These are phyloP conservation scores for Henckelia pumila DNA, from an alignment of 257 asterid species.

Conservation along the genomic window DNA sequence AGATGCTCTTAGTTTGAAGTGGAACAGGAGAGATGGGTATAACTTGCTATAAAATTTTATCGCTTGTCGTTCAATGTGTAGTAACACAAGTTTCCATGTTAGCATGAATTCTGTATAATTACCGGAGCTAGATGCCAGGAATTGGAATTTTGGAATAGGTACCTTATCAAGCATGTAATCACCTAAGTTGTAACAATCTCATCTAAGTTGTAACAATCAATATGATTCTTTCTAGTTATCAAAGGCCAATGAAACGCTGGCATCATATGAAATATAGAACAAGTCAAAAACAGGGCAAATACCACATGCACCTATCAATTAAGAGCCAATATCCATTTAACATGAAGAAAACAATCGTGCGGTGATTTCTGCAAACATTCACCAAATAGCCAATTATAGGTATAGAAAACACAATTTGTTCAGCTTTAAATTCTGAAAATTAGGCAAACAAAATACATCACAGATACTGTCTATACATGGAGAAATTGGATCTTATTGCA, in stretches of 20 bases:
- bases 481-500: neutral
- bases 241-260: neutral
- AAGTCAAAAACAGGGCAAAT: neutral
- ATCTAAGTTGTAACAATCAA: neutral
- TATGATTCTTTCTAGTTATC: neutral
- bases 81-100: neutral
- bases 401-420: neutral
- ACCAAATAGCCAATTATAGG: neutral
- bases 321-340: too few relatives aligned
- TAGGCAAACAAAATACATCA: neutral
- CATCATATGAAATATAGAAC: too few relatives aligned
- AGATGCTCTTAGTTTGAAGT: too few relatives aligned
- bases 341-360: too few relatives aligned
- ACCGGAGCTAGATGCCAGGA: too few relatives aligned
- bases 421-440: neutral
- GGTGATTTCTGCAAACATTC: neutral
- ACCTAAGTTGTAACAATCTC: neutral
- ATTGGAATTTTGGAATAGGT: too few relatives aligned
- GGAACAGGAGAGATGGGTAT: too few relatives aligned
- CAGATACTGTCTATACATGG: neutral
- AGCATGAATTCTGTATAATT: neutral
- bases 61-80: too few relatives aligned
- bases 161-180: neutral
- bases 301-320: too few relatives aligned
- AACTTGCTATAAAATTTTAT: neutral